Evolutionary conservation across 73 alveolate genomes (phyloP).

Genomic region (Tetrahymena borealis): DNA sequence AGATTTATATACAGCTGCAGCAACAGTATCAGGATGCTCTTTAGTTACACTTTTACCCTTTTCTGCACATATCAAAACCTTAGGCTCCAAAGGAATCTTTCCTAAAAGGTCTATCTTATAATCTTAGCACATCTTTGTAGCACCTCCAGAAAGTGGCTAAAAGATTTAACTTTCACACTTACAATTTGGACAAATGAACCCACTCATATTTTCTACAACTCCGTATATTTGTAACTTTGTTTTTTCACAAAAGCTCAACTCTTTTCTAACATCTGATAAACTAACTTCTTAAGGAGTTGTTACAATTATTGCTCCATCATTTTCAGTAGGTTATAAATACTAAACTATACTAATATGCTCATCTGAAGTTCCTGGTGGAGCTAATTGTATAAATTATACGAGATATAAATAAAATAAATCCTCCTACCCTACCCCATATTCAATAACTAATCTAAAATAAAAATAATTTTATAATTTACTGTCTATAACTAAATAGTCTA

Average conservation of each 20-base stretch:
- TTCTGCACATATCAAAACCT: constrained; percentile 29
- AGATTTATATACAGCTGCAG: constrained; percentile 3
- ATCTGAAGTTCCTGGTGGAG: constrained; percentile 99
- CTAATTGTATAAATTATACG: no score
- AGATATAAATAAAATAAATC: no score
- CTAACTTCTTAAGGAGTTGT: constrained; percentile 99
- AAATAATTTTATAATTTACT: no score
- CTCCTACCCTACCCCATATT: no score
- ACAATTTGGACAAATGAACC: constrained; percentile 93
- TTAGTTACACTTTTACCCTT: constrained; percentile 22
- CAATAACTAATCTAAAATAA: no score
- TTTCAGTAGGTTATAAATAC: constrained; percentile 55
- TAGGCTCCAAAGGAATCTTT: constrained; percentile 32
- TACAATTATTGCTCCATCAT: constrained; percentile 94
- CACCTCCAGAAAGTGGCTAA: constrained; percentile 94
- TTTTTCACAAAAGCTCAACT: constrained; percentile 85
- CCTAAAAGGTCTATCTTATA: constrained; percentile 9
- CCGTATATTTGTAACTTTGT: constrained; percentile 89
- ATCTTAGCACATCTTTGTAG: constrained; percentile 80
- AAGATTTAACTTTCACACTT: constrained; percentile 71
- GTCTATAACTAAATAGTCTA: constrained; percentile 95
- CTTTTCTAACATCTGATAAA: constrained; percentile 96
- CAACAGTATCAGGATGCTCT: constrained; percentile 12
- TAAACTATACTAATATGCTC: constrained; percentile 92
- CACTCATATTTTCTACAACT: constrained; percentile 89